These are phyloP conservation scores for Saposhnikovia divaricata DNA, from an alignment of 129 eudicot genomes.

Conservation along the genomic window DNA sequence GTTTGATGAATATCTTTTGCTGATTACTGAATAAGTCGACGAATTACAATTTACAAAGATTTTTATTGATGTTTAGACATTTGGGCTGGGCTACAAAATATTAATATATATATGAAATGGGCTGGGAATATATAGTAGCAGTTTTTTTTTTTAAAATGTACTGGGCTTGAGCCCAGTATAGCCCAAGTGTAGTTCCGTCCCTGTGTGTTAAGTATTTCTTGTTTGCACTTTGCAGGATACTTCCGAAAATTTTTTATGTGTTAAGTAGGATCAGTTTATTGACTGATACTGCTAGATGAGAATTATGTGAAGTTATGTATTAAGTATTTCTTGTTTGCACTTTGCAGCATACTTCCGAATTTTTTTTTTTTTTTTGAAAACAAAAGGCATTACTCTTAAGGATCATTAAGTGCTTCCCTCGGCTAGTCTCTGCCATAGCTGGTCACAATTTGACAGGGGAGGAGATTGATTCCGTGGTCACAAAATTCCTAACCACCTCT, in stretches of 20 bases:
- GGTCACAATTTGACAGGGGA: conserved; percentile 37
- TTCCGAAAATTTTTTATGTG: too few species aligned
- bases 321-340: not conserved
- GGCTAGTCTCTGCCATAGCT: conserved; percentile 23
- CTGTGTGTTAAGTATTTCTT: not conserved
- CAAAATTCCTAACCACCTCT: conserved; percentile 41
- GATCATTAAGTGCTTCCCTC: conserved; percentile 40
- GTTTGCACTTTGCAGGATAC: too few species aligned
- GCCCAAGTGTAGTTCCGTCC: too few species aligned
- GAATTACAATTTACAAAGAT: too few species aligned
- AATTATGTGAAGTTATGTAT: not conserved
- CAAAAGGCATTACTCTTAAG: conserved; percentile 33
- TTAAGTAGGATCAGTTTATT: not conserved
- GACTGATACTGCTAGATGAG: not conserved
- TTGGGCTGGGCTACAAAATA: too few species aligned
- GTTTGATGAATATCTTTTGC: too few species aligned
- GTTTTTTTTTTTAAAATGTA: too few species aligned
- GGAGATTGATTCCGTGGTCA: conserved; percentile 39
- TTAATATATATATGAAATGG: too few species aligned
- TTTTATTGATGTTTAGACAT: too few species aligned
- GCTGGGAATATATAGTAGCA: too few species aligned
- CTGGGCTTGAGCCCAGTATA: too few species aligned
- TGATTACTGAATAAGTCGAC: too few species aligned
- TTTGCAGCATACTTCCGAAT: conserved; percentile 24
- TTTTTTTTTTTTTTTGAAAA: conserved; percentile 8